Evolutionary conservation across 129 eudicot species (phyloP), one percentile per base, ranked within the genome.

Genomic region (Ambrosia artemisiifolia): DNA sequence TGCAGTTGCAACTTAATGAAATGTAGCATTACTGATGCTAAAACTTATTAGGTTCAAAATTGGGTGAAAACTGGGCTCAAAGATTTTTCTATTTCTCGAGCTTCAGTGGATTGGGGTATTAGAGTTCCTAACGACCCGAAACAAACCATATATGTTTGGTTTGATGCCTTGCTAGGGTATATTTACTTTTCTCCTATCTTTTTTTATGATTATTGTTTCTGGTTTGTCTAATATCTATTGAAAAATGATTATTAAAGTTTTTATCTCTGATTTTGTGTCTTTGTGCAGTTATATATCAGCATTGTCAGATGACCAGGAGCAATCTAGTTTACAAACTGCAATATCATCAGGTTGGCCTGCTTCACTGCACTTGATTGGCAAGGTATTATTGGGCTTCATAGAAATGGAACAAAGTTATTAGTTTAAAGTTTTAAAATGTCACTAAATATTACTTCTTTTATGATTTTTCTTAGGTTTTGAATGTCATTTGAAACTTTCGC

Each of bases 161-260:
- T 94, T 88, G 99, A 94, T 90, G 99, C 99, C 69, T 81, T 94
- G 44, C 70, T 90, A 75, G 99, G 99, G 99, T 94, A 88, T 62
- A 16, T 32, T 61, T 40, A 9, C 66, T 59, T 64, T 24, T 73
- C 64, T 70, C 49, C 33, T 4, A 33, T 32, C 8, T 9, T 34
- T 40, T n/a, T 7, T 40, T 19, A 32, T 35, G 18, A 10, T 17
- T 40, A 36, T 53, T 60, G 34, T 24, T 57, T 33, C 40, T 60
- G 19, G 38, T 60, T 60, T 60, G 30, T 60, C 1, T 60, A 60
- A 24, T 36, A 30, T 13, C 40, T 60, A 3, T 60, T 54, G 42
- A 28, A 69, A 69, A 35, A 53, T 54, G 57, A 44, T 71, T 60
- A 35, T 67, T 32, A 73, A 70, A 67, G 43, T 12, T 54, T 12